Percentiles rank a stretch among this genome's conserved stretches.
These are phyloP conservation scores for Talaromyces verruculosus DNA, from an alignment of 2,329 filamentous ascomycete genomes.

Conservation along the genomic window DNA sequence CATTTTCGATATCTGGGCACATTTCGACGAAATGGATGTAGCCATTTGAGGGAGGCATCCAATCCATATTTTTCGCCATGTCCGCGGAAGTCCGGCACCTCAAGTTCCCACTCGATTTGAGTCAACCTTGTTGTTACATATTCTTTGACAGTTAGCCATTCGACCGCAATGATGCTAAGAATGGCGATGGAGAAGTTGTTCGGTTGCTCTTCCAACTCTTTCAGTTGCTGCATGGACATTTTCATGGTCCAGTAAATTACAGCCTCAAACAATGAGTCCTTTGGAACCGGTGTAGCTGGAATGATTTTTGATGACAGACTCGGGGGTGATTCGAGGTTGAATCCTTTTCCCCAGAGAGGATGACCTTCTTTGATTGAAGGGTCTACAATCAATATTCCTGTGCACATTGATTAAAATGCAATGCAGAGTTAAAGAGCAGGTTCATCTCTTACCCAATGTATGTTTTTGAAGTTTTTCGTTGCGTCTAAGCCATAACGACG, in stretches of 20 bases:
- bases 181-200: constrained; percentile 1
- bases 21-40: constrained; percentile 11
- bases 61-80: constrained; percentile 2
- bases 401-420: neutral
- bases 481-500: neutral
- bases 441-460: neutral
- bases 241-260: constrained; percentile 6
- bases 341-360: constrained; percentile 8
- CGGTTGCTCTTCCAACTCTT: neutral
- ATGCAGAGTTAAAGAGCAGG: no score
- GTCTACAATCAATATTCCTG: constrained; percentile 7
- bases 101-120: constrained; percentile 9
- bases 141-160: constrained; percentile 6
- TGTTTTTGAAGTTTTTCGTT: neutral
- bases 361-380: constrained; percentile 6
- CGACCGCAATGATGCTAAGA: constrained; percentile 7
- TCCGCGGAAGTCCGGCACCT: neutral
- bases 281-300: neutral
- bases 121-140: constrained; percentile 7
- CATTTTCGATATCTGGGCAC: constrained; percentile 9
- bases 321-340: constrained; percentile 1
- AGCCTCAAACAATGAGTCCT: constrained; percentile 1
- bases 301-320: neutral
- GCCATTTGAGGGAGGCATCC: constrained; percentile 7
- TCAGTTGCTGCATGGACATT: neutral